Percentiles rank a stretch among this genome's conserved stretches.
phyloP scores from a whole-genome alignment of 139 green algal species.

The Ettlia oleoabundans region DNA sequence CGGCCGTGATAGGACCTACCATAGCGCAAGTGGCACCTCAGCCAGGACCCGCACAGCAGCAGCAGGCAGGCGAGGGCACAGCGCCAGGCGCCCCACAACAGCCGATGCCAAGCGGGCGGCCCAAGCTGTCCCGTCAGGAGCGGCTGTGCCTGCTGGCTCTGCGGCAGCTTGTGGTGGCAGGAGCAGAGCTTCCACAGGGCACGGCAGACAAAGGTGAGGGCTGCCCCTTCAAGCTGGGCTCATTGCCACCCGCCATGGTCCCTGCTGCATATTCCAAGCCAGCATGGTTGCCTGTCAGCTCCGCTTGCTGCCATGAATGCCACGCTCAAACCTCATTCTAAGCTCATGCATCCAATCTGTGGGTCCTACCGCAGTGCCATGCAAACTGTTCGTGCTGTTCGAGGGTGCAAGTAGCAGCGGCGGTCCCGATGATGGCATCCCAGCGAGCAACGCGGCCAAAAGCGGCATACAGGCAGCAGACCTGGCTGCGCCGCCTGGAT shows the following conservation, averaged over 20 bases:
- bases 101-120: neutral
- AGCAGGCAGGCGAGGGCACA: neutral
- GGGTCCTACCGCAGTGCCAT: neutral
- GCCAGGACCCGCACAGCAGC: constrained; percentile 4
- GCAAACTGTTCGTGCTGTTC: constrained; percentile 27
- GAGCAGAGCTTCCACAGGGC: constrained; percentile 18
- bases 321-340: too few species aligned
- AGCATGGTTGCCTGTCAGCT: neutral
- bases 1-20: neutral
- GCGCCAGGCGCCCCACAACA: neutral
- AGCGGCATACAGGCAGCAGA: neutral
- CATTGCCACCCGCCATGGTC: neutral
- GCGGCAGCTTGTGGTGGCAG: constrained; percentile 21
- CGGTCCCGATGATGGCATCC: neutral
- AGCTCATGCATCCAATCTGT: neutral
- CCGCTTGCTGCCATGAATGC: too few species aligned
- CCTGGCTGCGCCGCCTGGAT: neutral
- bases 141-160: constrained; percentile 27
- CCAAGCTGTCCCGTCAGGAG: neutral
- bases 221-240: neutral
- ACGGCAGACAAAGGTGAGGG: constrained; percentile 12
- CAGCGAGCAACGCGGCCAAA: neutral
- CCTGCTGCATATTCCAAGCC: neutral
- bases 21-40: too few species aligned
- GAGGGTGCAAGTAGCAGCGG: constrained; percentile 14